A percentile compares a stretch with the other conserved stretches of the same genome.
These are phyloP conservation scores for Phytopythium ostracodes DNA, from an alignment of 352 stramenopile species.

Conservation along the genomic window DNA sequence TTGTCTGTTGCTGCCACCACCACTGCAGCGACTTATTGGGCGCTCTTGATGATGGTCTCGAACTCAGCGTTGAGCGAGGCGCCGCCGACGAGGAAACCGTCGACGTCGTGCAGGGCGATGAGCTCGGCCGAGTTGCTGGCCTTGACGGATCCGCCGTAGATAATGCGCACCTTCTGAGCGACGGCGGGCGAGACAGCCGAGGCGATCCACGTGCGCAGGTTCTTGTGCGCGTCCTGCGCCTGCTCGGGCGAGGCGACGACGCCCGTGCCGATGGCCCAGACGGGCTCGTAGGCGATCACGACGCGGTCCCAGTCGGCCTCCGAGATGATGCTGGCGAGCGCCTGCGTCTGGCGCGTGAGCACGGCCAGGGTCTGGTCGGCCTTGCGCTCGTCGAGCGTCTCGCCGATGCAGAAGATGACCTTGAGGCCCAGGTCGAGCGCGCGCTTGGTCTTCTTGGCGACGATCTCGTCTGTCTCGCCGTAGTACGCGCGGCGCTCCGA, in stretches of 20 bases:
- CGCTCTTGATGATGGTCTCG: slow-evolving; percentile 72
- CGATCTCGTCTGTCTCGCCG: slow-evolving; percentile 85
- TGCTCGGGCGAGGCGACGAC: slow-evolving; percentile 91
- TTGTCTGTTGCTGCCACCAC: neutral
- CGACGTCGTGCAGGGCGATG: slow-evolving; percentile 67
- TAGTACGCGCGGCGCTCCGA: slow-evolving; percentile 86
- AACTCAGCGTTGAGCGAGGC: slow-evolving; percentile 89
- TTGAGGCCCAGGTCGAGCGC: slow-evolving; percentile 81
- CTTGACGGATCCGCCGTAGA: slow-evolving; percentile 89
- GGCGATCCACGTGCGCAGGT: slow-evolving; percentile 61
- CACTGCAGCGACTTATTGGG: slow-evolving; percentile 19
- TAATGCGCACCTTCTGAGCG: slow-evolving; percentile 64
- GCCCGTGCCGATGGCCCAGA: slow-evolving; percentile 95
- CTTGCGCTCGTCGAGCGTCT: slow-evolving; percentile 87
- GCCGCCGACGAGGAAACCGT: slow-evolving; percentile 90
- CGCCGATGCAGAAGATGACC: slow-evolving; percentile 94
- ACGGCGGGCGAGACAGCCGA: slow-evolving; percentile 49
- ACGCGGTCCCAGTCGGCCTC: slow-evolving; percentile 67
- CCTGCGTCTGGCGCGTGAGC: slow-evolving; percentile 91
- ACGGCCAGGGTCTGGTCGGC: slow-evolving; percentile 86
- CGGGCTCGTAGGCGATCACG: slow-evolving; percentile 94
- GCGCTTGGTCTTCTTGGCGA: slow-evolving; percentile 88
- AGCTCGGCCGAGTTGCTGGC: slow-evolving; percentile 80
- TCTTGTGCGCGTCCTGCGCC: slow-evolving; percentile 88
- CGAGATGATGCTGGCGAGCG: slow-evolving; percentile 75